Base-by-base conservation (phyloP, 73 alveolate species). In the Symbiodinium pilosum region DNA sequence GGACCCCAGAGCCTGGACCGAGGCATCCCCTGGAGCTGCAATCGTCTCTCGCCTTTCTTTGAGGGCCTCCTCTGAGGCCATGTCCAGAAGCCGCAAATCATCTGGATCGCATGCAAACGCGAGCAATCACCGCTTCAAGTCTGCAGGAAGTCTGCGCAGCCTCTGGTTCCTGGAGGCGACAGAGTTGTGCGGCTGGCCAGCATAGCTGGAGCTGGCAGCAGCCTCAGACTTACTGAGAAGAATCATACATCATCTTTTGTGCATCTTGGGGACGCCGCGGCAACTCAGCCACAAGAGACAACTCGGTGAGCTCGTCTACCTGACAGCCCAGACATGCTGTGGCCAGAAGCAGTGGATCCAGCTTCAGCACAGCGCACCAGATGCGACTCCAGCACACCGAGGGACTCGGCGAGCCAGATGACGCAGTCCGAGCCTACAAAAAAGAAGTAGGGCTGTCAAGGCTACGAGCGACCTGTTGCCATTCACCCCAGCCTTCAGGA, bases 391-490 rank as follows among this genome's bases (percentile, higher is more conserved):
- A 89, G 71, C 30, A 59, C 21, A 24, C 95, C 95, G 87, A 89
- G 73, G 47, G 95, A 89, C n/a, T 89, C 95, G 34, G 95, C 95
- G 36, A 89, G 71, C 95, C 95, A 89, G 75, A 64, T 52, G 87
- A 89, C 12, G 36, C 64, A 64, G 16, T 89, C 95, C 40, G 44
- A n/a, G 47, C 95, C 94, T 87, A 8, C 21, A n/a, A 36, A 18
- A 8, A 18, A 21, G 11, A n/a, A n/a, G n/a, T n/a, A n/a, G n/a
- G n/a, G n/a, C n/a, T n/a, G n/a, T n/a, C n/a, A n/a, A n/a, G n/a
- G n/a, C n/a, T n/a, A n/a, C n/a, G n/a, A n/a, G n/a, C n/a, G n/a
- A n/a, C n/a, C n/a, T n/a, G n/a, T n/a, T n/a, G n/a, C n/a, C n/a
- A n/a, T n/a, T n/a, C n/a, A 16, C 26, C 93, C 32, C 14, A n/a